Base-by-base conservation (phyloP, 148 eudicot species). In the Salicornia ramosissima region DNA sequence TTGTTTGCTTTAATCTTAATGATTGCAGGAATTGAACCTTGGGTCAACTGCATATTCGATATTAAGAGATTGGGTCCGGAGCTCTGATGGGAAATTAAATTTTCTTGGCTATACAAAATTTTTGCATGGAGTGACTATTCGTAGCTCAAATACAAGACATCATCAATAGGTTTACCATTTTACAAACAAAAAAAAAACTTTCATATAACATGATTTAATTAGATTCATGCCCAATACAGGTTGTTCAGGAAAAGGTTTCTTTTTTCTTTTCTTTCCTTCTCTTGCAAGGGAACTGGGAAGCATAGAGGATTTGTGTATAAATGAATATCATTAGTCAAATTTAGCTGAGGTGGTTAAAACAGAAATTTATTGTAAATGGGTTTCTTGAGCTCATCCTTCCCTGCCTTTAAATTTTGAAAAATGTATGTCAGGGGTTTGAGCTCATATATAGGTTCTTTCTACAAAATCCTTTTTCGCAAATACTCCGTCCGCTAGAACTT, bases 71-170 rank as follows among this genome's bases (percentile, higher is more conserved):
- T 87, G 91, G 91, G 84, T 84, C 40, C 74, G 88, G 49, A 71
- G 63, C 73, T 75, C 86, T 10, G 88, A 87, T 25, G 88, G 90
- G 43, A 87, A 80, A 55, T 79, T 84, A 72, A 87, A 81, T 76
- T 83, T 82, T 36, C 80, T 84, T 50, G 91, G 88, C 47, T 87
- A 80, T 78, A 87, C 88, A 31, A 84, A 87, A 83, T 84, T 84
- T 84, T 83, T 87, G 80, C 88, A 87, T 71, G 91, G 91, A 39
- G 88, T 87, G 69, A 82, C 90, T 28, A 70, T 84, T 74, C 86
- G 86, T 55, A 71, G 50, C 43, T 39, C 80, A 61, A 77, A 72
- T 72, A 71, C 72, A 40, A 57, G 71, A 71, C 71, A 64, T 50
- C 46, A 59, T 47, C 74, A 66, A 72, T 77, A 72, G 76, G 73